Percentiles rank a stretch among this genome's conserved stretches.
Conservation (phyloP, 2,329 filamentous ascomycete species). For the Massarina eburnea region DNA sequence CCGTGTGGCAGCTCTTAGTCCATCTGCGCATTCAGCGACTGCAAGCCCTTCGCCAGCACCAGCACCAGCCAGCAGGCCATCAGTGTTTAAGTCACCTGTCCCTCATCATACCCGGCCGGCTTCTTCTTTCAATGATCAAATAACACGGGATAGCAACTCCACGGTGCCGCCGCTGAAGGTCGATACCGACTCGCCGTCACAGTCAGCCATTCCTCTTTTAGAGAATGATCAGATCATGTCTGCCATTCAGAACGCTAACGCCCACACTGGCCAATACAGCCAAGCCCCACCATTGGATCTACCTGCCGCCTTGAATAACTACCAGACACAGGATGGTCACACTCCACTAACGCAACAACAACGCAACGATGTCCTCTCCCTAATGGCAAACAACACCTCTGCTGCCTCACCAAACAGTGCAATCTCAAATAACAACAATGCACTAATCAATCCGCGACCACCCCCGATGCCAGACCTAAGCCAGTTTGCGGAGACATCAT, state of each 20-base stretch:
- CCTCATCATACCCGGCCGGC: conserved; percentile 18
- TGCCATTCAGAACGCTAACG: conserved; percentile 51
- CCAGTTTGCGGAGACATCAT: conserved; percentile 67
- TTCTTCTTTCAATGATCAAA: conserved; percentile 10
- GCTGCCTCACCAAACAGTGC: conserved; percentile 31
- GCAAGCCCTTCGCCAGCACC: conserved; percentile 27
- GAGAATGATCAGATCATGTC: conserved; percentile 55
- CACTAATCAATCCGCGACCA: conserved; percentile 57
- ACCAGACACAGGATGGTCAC: conserved; percentile 49
- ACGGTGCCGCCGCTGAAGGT: conserved; percentile 42
- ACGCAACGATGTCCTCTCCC: conserved; percentile 49
- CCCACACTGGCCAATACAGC: conserved; percentile 32
- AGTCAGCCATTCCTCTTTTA: conserved; percentile 32
- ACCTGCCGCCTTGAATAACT: conserved; percentile 49
- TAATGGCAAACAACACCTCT: conserved; percentile 52
- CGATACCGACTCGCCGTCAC: conserved; percentile 41
- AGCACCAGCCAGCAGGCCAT: conserved; percentile 20
- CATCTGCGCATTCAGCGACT: conserved; percentile 25
- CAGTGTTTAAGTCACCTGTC: conserved; percentile 25
- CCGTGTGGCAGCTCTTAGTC: conserved; percentile 37
- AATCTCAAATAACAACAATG: conserved; percentile 53
- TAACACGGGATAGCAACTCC: conserved; percentile 12
- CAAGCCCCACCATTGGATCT: conserved; percentile 48
- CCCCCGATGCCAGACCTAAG: conserved; percentile 60
- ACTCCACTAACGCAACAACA: conserved; percentile 51